Percentiles rank a stretch among this genome's conserved stretches.
These are phyloP conservation scores for Lipomyces spencermartinsiae DNA, from an alignment of 805 yeast species.

Conservation along the genomic window DNA sequence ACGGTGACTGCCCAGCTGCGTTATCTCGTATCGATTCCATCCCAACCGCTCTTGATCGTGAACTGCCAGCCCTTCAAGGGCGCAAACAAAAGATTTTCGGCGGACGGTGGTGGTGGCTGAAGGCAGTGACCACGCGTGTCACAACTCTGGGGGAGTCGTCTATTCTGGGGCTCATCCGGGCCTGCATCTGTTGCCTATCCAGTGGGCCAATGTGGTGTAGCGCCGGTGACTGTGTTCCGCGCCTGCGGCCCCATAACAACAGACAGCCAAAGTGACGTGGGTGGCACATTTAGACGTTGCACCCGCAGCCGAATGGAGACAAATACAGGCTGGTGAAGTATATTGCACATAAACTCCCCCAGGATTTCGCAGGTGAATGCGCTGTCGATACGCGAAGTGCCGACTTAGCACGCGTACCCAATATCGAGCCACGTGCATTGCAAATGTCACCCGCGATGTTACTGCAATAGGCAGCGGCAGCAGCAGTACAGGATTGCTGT, in stretches of 20 bases:
- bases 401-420: too few relatives aligned
- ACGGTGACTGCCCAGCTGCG: not conserved
- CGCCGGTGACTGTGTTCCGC: not conserved
- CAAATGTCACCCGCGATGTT: too few relatives aligned
- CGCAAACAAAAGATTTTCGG: not conserved
- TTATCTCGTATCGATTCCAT: conserved; percentile 3
- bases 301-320: too few relatives aligned
- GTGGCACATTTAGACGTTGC: not conserved
- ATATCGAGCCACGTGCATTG: too few relatives aligned
- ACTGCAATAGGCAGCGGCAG: too few relatives aligned
- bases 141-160: not conserved
- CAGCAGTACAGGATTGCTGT: too few relatives aligned
- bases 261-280: not conserved
- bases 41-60: not conserved
- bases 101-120: not conserved
- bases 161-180: not conserved
- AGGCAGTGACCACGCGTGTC: not conserved
- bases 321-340: too few relatives aligned
- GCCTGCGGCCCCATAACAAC: not conserved
- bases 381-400: too few relatives aligned
- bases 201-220: not conserved
- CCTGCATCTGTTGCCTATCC: not conserved
- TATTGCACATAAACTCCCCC: too few relatives aligned
- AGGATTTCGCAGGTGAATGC: too few relatives aligned
- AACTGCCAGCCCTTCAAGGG: not conserved